Evolutionary conservation across 1,284 basidiomycete genomes (phyloP), one percentile per base, ranked within the genome.

Genomic region (Apiotrichum sp.): DNA sequence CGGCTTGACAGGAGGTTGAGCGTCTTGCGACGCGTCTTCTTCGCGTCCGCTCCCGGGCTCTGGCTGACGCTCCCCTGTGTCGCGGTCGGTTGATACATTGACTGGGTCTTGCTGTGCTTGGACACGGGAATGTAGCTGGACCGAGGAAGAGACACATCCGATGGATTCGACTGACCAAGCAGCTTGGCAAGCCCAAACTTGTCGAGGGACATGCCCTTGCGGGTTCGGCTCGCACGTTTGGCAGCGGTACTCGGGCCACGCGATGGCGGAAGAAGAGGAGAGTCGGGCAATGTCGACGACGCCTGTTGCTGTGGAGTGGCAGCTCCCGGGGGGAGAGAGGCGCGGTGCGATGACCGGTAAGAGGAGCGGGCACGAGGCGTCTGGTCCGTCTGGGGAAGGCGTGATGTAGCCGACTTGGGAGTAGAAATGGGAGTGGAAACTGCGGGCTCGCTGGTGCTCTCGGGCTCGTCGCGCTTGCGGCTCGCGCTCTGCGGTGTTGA

Each of bases 101-200:
- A 61, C 29, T 51, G 42, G 42, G 47, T 56, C 54, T 58, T 56
- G 45, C 36, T 53, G 42, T 61, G 59, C 46, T 53, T 47, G 10
- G 58, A 59, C 14, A 34, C 43, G 4, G 58, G 50, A 10, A 53
- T 34, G 45, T 59, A 56, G 31, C 52, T 42, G 32, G 39, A 45
- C 11, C 45, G 35, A 4, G 47, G 9, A 4, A 34, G 11, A 7
- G 50, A 7, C 36, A 32, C 41, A 14, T 51, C 45, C 6, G 40
- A 36, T 3, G 56, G 47, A 43, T 38, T 64, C 57, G 66, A 35
- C 62, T 63, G 63, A 60, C 64, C 58, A 31, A 87, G 81, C 47
- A 88, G 78, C 70, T 84, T 84, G 50, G 83, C 81, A 10, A 88
- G 78, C n/a, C 83, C 84, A 66, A 87, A 85, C 69, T 86, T 86